Evolutionary conservation across 83 land plant genomes (phyloP), one percentile per base, ranked within the genome.

Genomic region (Isoetes engelmannii): DNA sequence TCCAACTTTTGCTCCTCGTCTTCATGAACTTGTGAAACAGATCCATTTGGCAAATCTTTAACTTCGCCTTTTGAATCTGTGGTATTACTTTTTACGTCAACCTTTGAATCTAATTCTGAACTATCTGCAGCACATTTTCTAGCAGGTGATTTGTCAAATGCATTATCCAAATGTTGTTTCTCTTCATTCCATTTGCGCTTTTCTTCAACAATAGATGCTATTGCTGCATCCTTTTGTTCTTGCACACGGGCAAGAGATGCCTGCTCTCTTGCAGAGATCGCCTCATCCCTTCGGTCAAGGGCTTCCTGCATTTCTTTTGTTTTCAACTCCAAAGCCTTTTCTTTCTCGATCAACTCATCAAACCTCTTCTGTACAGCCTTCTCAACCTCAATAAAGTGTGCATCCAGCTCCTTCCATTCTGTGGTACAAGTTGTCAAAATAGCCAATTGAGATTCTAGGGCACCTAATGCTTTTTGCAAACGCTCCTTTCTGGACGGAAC

Each of bases 361-460:
- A 86, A 78, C 43, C 83, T 74, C 69, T 44, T 48, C 67, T 74
- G 63, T 58, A 93, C 69, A 63, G 81, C 48, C 54, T 72, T 77
- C 72, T 93, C 98, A 55, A 93, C 79, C 37, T 80, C 72, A 48
- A 80, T 70, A 78, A 87, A 84, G 79, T 90, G 90, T 43, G 83
- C 89, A 42, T 86, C 80, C 37, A 93, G 92, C 65, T 89, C 96
- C 67, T 83, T 87, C 98, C 98, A 93, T 42, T 87, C 86, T 8
- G 74, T 70, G 4, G 97, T 87, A 82, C 84, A 92, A 74, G 70
- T 79, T 37, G 83, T 77, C 67, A 92, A 79, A 49, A 87, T 78
- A 18, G 79, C 79, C 61, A 80, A 67, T 71, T 89, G 91, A 57
- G 70, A 61, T 79, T 85, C 86, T 57, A 92, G 79, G 49, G 77